A percentile compares a stretch with the other conserved stretches of the same genome.
Evolutionary conservation across 2,329 filamentous ascomycete species (phyloP).

Genomic region (Fusarium clavum): DNA sequence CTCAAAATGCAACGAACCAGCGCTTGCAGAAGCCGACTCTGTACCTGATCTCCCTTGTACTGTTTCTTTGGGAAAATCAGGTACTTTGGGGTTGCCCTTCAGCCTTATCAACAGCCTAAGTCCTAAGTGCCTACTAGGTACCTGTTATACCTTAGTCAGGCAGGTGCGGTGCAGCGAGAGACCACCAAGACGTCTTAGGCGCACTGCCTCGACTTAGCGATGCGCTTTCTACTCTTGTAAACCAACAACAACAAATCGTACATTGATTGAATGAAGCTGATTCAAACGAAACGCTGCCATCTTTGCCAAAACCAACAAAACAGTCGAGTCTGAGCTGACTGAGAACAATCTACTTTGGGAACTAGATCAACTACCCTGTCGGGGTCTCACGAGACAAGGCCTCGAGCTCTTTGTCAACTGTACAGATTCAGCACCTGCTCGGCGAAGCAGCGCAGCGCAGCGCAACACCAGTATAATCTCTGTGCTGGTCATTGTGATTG

Average conservation of each 20-base stretch:
- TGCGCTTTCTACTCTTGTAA: slow-evolving; percentile 1
- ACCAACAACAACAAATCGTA: slow-evolving; percentile 17
- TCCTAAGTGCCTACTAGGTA: not conserved
- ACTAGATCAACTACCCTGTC: not conserved
- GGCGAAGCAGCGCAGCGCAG: slow-evolving; percentile 15
- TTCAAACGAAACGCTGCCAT: not conserved
- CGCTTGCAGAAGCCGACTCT: not conserved
- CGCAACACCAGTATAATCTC: not conserved
- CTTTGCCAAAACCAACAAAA: slow-evolving; percentile 2
- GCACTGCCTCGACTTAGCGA: slow-evolving; percentile 22
- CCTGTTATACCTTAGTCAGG: not conserved
- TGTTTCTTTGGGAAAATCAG: not conserved
- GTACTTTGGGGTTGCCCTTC: slow-evolving; percentile 6
- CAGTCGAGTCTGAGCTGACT: not conserved
- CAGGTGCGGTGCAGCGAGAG: not conserved
- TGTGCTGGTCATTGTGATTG: slow-evolving; percentile 6
- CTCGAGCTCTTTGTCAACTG: slow-evolving; percentile 3
- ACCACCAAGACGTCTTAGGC: not conserved
- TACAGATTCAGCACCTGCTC: not conserved
- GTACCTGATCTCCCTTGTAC: slow-evolving; percentile 23
- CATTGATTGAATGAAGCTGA: not conserved
- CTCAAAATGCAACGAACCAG: slow-evolving; percentile 22
- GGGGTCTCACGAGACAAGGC: slow-evolving; percentile 9
- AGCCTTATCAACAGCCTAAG: slow-evolving; percentile 5
- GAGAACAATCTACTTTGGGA: slow-evolving; percentile 5